Conservation (phyloP, 164 flowering plant genomes). For the Stephania japonica region DNA sequence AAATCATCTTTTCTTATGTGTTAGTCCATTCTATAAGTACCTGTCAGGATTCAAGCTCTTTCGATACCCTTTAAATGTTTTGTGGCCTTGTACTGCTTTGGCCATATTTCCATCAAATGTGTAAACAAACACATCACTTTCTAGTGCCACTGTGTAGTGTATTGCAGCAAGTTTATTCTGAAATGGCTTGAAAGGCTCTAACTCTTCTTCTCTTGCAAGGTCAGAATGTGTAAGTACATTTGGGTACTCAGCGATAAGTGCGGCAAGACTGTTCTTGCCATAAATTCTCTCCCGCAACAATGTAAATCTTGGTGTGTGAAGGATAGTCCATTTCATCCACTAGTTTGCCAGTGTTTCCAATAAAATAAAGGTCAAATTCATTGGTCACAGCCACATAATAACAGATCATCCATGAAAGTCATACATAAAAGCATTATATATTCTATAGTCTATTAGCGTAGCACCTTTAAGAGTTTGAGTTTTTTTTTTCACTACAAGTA, state of each 20-base stretch:
- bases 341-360: too few relatives aligned
- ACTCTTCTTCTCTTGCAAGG: conserved; percentile 69
- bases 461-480: too few relatives aligned
- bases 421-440: too few relatives aligned
- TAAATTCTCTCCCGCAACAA: conserved; percentile 91
- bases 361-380: too few relatives aligned
- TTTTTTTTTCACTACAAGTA: too few relatives aligned
- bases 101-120: conserved; percentile 97
- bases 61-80: conserved; percentile 74
- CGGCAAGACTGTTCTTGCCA: conserved; percentile 55
- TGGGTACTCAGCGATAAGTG: conserved; percentile 56
- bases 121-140: conserved; percentile 86
- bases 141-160: conserved; percentile 76
- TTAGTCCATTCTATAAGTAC: conserved; percentile 22
- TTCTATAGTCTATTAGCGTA: too few relatives aligned
- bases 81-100: conserved; percentile 89
- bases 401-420: too few relatives aligned
- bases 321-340: conserved; percentile 95
- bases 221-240: conserved; percentile 65
- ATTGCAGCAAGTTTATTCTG: conserved; percentile 91
- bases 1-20: background rate
- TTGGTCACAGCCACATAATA: too few relatives aligned
- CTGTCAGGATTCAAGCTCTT: conserved; percentile 81
- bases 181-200: conserved; percentile 44
- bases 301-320: conserved; percentile 59